phyloP scores from a whole-genome alignment of 257 asterid genomes.

The Rhazya stricta region DNA sequence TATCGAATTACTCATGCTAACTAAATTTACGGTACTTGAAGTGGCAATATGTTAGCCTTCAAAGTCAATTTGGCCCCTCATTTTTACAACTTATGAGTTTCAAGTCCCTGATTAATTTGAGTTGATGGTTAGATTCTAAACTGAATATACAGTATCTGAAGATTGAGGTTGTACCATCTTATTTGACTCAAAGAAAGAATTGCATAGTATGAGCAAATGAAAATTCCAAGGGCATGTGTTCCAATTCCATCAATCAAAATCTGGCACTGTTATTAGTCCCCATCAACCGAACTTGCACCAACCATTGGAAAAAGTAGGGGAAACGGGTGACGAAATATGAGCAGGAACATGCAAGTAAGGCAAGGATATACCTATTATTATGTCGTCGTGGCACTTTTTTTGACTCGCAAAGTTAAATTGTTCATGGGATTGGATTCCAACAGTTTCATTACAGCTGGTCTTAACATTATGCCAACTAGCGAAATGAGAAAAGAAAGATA shows the following conservation, averaged over 20 bases:
- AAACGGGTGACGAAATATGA: neutral
- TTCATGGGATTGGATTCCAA: neutral
- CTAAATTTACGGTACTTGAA: no score
- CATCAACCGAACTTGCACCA: conserved; percentile 25
- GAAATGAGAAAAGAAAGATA: neutral
- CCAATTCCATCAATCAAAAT: conserved; percentile 3
- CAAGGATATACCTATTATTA: neutral
- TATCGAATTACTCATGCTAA: no score
- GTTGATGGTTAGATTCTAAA: no score
- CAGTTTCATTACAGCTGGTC: conserved; percentile 10
- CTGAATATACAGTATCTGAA: no score
- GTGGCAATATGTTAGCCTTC: no score
- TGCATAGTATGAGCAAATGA: neutral
- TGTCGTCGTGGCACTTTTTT: neutral
- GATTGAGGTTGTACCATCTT: neutral
- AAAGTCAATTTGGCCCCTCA: no score
- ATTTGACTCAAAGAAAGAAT: neutral
- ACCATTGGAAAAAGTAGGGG: conserved; percentile 14
- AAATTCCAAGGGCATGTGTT: neutral
- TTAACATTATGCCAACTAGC: no score
- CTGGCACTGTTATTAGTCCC: conserved; percentile 4
- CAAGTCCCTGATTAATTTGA: no score
- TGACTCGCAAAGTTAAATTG: neutral
- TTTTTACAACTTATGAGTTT: no score
- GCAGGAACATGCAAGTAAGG: neutral